phyloP scores from a whole-genome alignment of 495 filamentous ascomycete genomes.

The Aspergillus baeticus region DNA sequence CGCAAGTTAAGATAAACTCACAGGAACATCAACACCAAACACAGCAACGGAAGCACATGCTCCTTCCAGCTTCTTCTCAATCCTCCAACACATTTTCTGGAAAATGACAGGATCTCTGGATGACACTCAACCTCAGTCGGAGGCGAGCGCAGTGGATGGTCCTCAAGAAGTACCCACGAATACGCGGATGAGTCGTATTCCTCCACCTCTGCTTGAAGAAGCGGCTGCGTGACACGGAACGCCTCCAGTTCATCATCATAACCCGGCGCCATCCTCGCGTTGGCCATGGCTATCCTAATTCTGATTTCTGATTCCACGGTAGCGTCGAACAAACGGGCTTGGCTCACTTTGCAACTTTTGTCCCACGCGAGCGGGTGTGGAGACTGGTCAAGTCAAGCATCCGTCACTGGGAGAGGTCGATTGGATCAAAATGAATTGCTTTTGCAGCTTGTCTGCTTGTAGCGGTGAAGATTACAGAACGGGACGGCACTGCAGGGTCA shows the following conservation, averaged over 20 bases:
- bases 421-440: background rate
- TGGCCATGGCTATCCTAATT: background rate
- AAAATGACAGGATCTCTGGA: constrained; percentile 23
- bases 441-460: background rate
- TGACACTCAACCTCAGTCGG: constrained; percentile 30
- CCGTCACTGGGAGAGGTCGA: background rate
- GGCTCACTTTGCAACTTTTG: background rate
- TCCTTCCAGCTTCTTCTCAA: constrained; percentile 24
- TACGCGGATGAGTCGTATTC: constrained; percentile 34
- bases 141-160: constrained; percentile 41
- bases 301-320: background rate
- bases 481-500: background rate
- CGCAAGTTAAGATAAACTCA: constrained; percentile 17
- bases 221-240: constrained; percentile 2
- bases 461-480: constrained; percentile 9
- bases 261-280: constrained; percentile 1
- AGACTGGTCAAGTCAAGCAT: background rate
- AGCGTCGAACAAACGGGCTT: background rate
- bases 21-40: constrained; percentile 32
- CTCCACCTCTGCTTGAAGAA: constrained; percentile 6
- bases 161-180: constrained; percentile 34
- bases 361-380: constrained; percentile 8
- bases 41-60: constrained; percentile 22
- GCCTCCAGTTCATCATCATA: background rate
- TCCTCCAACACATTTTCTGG: constrained; percentile 16